Conservation (phyloP, 148 eudicot genomes). For the Fagopyrum homotropicum region DNA sequence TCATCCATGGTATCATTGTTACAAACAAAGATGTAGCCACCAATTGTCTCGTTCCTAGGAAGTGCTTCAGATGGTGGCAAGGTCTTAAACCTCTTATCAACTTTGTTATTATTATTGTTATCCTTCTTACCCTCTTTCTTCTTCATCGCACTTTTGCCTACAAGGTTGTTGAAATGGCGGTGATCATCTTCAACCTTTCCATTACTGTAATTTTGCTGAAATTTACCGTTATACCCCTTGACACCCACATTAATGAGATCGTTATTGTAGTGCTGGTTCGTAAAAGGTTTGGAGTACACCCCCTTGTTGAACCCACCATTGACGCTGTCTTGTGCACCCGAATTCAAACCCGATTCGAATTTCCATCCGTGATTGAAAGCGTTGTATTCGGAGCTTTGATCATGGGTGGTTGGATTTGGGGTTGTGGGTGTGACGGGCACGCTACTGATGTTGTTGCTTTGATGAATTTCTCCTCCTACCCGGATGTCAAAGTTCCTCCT, state of each 20-base stretch:
- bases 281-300: slow-evolving; percentile 42
- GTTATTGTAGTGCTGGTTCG: slow-evolving; percentile 23
- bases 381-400: slow-evolving; percentile 19
- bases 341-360: slow-evolving; percentile 25
- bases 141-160: slow-evolving; percentile 35
- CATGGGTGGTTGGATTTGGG: slow-evolving; percentile 9
- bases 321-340: slow-evolving; percentile 29
- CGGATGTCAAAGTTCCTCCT: slow-evolving; percentile 73
- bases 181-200: not conserved
- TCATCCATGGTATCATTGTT: slow-evolving; percentile 98
- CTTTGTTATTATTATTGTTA: slow-evolving; percentile 21
- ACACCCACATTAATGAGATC: slow-evolving; percentile 20
- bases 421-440: not conserved
- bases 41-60: slow-evolving; percentile 76
- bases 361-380: slow-evolving; percentile 31
- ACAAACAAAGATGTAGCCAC: slow-evolving; percentile 94
- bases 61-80: slow-evolving; percentile 76
- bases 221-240: not conserved
- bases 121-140: slow-evolving; percentile 42
- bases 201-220: slow-evolving; percentile 7
- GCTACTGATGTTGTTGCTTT: slow-evolving; percentile 6
- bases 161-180: not conserved
- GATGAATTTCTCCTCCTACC: slow-evolving; percentile 35
- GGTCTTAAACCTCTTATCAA: slow-evolving; percentile 90
- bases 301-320: slow-evolving; percentile 90